Conservation (phyloP, 257 asterid species). For the Linderniella brevidens region DNA sequence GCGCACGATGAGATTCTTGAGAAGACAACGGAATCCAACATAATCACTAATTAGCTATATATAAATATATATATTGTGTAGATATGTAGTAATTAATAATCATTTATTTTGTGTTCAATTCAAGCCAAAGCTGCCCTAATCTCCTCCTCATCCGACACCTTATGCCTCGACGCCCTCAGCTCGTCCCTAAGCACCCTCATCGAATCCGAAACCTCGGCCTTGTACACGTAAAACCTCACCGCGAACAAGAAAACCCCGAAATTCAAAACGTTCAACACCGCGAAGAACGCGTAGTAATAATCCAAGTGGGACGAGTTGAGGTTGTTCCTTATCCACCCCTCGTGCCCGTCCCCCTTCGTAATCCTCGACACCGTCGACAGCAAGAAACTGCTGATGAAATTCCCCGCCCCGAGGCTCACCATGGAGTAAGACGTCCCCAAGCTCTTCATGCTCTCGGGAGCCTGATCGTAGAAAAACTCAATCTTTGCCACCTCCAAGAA, state of each 20-base stretch:
- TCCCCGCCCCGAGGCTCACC: constrained; percentile 56
- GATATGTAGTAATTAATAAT: no score
- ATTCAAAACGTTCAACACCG: constrained; percentile 34
- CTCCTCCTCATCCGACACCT: no score
- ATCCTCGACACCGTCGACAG: constrained; percentile 35
- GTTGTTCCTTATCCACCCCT: constrained; percentile 64
- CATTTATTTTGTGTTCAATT: no score
- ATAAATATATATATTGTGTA: no score
- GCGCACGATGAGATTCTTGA: no score
- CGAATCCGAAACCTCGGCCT: constrained; percentile 66
- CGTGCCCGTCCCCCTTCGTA: constrained; percentile 29
- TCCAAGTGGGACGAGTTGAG: constrained; percentile 66
- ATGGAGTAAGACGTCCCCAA: constrained; percentile 57
- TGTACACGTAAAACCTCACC: constrained; percentile 49
- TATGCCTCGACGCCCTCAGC: constrained; percentile 12
- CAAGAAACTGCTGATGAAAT: constrained; percentile 53
- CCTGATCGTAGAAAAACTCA: constrained; percentile 82
- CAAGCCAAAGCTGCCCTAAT: no score
- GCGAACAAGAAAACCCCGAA: constrained; percentile 30
- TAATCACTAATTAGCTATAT: no score
- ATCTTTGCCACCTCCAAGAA: constrained; percentile 57
- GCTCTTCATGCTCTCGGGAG: constrained; percentile 86
- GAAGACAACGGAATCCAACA: no score
- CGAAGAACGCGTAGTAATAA: constrained; percentile 51
- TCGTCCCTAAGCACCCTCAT: constrained; percentile 39